Evolutionary conservation across 1,284 basidiomycete species (phyloP), one percentile per base, ranked within the genome.

Genomic region (Apiotrichum gracile): DNA sequence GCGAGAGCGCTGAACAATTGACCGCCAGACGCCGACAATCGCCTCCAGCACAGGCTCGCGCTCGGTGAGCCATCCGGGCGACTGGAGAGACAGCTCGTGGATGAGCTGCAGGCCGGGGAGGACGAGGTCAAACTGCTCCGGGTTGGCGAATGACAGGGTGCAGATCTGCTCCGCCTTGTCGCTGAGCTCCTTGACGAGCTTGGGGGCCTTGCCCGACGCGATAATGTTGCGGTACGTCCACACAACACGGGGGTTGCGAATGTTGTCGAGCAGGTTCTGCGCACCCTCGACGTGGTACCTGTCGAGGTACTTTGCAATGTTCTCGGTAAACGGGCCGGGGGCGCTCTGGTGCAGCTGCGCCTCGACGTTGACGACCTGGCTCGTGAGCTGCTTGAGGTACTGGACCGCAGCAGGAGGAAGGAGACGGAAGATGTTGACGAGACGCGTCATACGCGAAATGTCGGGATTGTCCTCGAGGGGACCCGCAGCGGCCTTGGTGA

Each of bases 341-440:
- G 85, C 85, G 1, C 89, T 90, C 67, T 94, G 94, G 61, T 91
- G 87, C 76, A 99, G 84, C 61, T 86, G 83, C 1, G 86, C 81
- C 76, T 99, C 96, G 7, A 92, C 93, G 64, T 94, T 87, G n/a
- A 97, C 91, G 47, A 98, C 85, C 9, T 85, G 81, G 55, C 85
- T 87, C 53, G 91, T 85, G 27, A 99, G 83, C 50, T 85, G 83
- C 64, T 90, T 85, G 42, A 98, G 80, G 78, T 94, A 99, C 52
- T 91, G 87, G 61, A 91, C 90, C 25, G 96, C 96, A 0, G 91
- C 85, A 12, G 91, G 85, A 0, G 93, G 92, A 14, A 99, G 81
- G 6, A 98, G 84, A 64, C 97, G 91, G 78, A 98, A 98, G 57
- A 99, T 91, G 66, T 97, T 96, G 52, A 94, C 89, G 53, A 98